Conservation (phyloP, 2,329 filamentous ascomycete species). For the Golovinomyces cichoracearum region DNA sequence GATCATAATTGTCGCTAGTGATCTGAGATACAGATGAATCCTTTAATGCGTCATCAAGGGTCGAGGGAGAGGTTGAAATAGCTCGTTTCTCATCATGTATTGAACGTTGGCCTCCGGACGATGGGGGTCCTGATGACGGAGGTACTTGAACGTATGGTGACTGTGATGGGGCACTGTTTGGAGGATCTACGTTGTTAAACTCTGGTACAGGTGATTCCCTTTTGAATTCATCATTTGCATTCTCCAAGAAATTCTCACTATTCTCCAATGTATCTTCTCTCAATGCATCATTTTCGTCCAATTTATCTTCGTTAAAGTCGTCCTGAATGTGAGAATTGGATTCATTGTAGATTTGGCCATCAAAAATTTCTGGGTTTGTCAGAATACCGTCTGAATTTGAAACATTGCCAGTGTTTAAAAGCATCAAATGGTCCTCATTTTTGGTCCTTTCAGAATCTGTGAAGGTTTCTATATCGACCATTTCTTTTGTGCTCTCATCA, state of each 20-base stretch:
- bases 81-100: not conserved
- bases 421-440: conserved; percentile 8
- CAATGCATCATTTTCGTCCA: not conserved
- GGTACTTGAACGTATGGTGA: not conserved
- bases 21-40: not conserved
- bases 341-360: not conserved
- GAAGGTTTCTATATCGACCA: conserved; percentile 14
- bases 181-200: not conserved
- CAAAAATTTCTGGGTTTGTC: not conserved
- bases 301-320: not conserved
- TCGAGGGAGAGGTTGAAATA: not conserved
- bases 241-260: not conserved
- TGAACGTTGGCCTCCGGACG: not conserved
- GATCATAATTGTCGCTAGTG: not conserved
- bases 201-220: not conserved
- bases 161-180: too few species aligned
- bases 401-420: conserved; percentile 3
- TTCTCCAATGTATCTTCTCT: not conserved
- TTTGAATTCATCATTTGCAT: not conserved
- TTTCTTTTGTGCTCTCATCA: conserved; percentile 4
- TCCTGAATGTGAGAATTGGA: not conserved
- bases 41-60: not conserved
- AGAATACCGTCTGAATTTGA: not conserved
- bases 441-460: conserved; percentile 9
- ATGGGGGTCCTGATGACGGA: not conserved